Conservation (phyloP, 371 early-diverging fungal species). For the Actinomortierella ambigua region DNA sequence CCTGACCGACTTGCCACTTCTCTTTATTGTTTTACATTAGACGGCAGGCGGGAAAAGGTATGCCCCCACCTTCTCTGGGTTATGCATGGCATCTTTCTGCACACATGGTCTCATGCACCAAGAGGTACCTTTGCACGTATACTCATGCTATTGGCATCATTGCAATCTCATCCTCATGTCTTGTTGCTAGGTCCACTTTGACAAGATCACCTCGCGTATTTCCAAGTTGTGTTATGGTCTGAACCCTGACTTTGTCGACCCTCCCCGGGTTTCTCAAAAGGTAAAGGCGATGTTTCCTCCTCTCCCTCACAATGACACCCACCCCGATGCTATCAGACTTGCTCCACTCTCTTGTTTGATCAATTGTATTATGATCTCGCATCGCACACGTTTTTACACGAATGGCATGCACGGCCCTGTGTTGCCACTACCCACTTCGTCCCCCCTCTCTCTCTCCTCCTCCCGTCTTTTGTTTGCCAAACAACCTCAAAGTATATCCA, state of each 20-base stretch:
- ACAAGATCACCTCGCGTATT: constrained; percentile 60
- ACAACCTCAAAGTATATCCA: neutral
- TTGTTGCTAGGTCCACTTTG: constrained; percentile 41
- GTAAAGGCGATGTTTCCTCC: constrained; percentile 43
- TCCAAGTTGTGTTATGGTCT: constrained; percentile 93
- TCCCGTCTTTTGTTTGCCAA: constrained; percentile 1
- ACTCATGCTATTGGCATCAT: neutral
- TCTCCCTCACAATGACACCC: neutral
- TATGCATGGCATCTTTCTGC: neutral
- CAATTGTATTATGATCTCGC: no score
- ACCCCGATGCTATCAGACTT: no score
- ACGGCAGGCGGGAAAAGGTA: constrained; percentile 48
- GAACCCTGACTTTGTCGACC: constrained; percentile 91
- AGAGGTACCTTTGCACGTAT: no score
- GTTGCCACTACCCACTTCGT: neutral
- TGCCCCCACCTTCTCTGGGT: neutral
- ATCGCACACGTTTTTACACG: no score
- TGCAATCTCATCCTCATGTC: neutral
- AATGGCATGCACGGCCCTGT: no score
- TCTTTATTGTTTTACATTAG: constrained; percentile 4
- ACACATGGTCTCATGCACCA: neutral
- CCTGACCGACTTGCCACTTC: neutral
- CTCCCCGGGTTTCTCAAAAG: constrained; percentile 94
- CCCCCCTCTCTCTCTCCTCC: neutral
- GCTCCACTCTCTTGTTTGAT: no score